A percentile compares a stretch with the other conserved stretches of the same genome.
Conservation (phyloP, 352 stramenopile species). For the Hyaloperonospora brassicae region DNA sequence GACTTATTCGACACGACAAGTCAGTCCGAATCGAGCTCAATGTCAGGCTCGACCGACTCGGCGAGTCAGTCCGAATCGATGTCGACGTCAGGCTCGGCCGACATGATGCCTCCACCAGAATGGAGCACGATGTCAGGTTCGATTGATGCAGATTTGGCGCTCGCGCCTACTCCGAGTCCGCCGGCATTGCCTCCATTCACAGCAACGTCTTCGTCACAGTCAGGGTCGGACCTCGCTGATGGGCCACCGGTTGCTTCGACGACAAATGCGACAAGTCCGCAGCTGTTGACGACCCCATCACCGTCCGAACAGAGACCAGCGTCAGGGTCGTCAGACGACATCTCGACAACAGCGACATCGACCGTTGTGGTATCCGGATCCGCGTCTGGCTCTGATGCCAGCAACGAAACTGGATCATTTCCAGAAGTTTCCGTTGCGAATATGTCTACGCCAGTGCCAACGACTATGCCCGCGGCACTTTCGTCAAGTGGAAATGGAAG, state of each 20-base stretch:
- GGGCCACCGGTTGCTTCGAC: slow-evolving; percentile 6
- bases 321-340: slow-evolving; percentile 8
- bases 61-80: no score
- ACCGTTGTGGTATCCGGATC: slow-evolving; percentile 2
- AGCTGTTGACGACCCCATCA: slow-evolving; percentile 12
- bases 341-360: slow-evolving; percentile 7
- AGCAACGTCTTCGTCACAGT: slow-evolving; percentile 11
- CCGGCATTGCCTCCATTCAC: slow-evolving; percentile 20
- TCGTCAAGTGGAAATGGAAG: slow-evolving; percentile 5
- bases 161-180: slow-evolving; percentile 5
- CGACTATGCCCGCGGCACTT: neutral
- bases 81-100: no score
- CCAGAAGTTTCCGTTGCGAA: slow-evolving; percentile 5
- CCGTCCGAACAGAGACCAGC: neutral
- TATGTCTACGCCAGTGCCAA: slow-evolving; percentile 6
- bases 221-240: slow-evolving; percentile 7
- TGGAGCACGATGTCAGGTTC: slow-evolving; percentile 3
- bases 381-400: slow-evolving; percentile 6
- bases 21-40: no score
- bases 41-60: no score
- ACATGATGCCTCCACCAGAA: slow-evolving; percentile 5
- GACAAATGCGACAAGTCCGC: slow-evolving; percentile 10
- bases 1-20: no score
- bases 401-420: slow-evolving; percentile 1
- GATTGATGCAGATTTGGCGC: neutral